Evolutionary conservation across 2,329 filamentous ascomycete species (phyloP), one percentile per base, ranked within the genome.

Genomic region (Akanthomyces muscarius): DNA sequence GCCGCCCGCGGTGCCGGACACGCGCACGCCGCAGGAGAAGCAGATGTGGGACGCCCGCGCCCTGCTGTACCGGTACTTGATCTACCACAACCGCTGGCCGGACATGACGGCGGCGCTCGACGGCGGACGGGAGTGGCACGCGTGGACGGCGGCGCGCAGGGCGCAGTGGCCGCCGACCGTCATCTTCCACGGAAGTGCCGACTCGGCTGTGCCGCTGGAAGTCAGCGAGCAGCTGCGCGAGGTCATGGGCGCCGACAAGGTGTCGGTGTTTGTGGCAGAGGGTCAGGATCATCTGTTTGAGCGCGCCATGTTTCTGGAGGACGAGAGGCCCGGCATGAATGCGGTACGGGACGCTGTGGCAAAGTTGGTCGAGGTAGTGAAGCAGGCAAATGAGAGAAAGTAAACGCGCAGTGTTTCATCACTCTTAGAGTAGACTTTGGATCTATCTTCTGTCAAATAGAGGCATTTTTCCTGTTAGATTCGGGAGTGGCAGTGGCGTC

Each of bases 61-160:
- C 0, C 54, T 67, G 42, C 64, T 76, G 16, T 77, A 76, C 52
- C 70, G 74, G 25, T 75, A 75, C 65, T 75, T 71, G 54, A 69
- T 72, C 18, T 65, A 75, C 65, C 68, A 69, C 7, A 76, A 76
- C 50, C 56, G 59, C 7, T 76, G 69, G 64, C 50, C 68, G 2
- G 60, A 63, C 3, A 56, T 76, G 8, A 65, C 75, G 3, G 71
- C 69, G 1, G 63, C 66, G 7, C 63, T 73, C 8, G 74, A 77
- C 44, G 66, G 63, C 1, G 75, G 73, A 0, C 74, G 71, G n/a
- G 67, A 70, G 8, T 75, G 72, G 73, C 67, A 70, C 1, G 55
- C 59, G 14, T 51, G 63, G 13, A 16, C 65, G 0, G 56, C 48
- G 10, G 61, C 63, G n/a, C 68, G 64, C 48, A 57, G 65, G 16